These are phyloP conservation scores for Eimeria necatrix DNA, from an alignment of 169 alveolate genomes.

Conservation along the genomic window DNA sequence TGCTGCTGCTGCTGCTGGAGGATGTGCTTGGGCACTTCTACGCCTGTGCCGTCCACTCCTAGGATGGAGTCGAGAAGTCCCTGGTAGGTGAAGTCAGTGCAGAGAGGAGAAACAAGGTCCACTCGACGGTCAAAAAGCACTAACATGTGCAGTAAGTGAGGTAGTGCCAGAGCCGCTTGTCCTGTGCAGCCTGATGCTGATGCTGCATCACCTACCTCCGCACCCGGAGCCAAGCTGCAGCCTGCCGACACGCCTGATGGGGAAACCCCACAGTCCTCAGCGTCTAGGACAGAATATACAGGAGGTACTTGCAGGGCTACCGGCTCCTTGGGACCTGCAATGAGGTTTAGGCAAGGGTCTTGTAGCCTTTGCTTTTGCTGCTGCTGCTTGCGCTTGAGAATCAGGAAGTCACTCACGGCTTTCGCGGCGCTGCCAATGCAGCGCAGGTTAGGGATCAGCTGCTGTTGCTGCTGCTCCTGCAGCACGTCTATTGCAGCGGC, in stretches of 20 bases:
- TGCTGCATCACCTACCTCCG: background rate
- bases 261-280: background rate
- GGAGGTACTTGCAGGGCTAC: conserved; percentile 18
- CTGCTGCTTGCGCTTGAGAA: conserved; percentile 66
- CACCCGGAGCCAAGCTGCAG: background rate
- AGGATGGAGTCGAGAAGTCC: conserved; percentile 88
- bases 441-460: conserved; percentile 69
- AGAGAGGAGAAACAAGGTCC: conserved; percentile 89
- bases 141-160: conserved; percentile 74
- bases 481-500: conserved; percentile 63
- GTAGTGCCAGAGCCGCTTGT: background rate
- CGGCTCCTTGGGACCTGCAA: background rate
- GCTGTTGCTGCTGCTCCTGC: conserved; percentile 77
- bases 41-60: conserved; percentile 85
- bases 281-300: conserved; percentile 35
- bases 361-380: conserved; percentile 69
- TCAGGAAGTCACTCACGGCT: conserved; percentile 64
- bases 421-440: conserved; percentile 79
- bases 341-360: background rate
- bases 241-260: background rate
- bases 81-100: conserved; percentile 90
- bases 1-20: conserved; percentile 78
- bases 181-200: background rate
- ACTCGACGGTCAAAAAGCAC: conserved; percentile 88
- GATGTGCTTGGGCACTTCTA: conserved; percentile 86